Evolutionary conservation across 768 basidiomycete genomes (phyloP), one percentile per base, ranked within the genome.

Genomic region (Panus rudis): DNA sequence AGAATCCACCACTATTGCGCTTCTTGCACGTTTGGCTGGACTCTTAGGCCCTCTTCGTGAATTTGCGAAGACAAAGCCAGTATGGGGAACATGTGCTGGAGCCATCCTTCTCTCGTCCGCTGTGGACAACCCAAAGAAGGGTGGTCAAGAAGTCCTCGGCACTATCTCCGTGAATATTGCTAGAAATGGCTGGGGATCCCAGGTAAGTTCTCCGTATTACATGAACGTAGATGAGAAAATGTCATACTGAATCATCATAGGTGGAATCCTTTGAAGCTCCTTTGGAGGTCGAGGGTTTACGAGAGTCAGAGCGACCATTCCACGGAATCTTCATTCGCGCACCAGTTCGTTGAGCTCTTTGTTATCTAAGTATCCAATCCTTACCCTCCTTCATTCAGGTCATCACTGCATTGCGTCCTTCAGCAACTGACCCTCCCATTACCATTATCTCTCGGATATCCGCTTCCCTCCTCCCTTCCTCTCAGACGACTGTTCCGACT

Each of bases 61-160:
- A 27, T 93, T 92, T 50, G 69, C 81, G n/a, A 68, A 68, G 50
- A 60, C 55, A 1, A 90, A 84, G 57, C 81, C 90, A 0, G 77
- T 92, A 2, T 98, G 92, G 92, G 93, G 93, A 3, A 96, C 92
- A 0, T 98, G 93, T 62, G 93, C 93, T 0, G 93, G 94, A 10
- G 92, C 92, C 30, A 96, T 97, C 41, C 68, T 97, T 16, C 75
- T 97, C 35, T 76, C 92, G 2, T 72, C 82, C 49, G 65, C 71
- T 11, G 76, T 90, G 3, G 77, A 82, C 33, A 83, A 84, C 33
- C 76, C 81, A 3, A 92, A 91, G 68, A 82, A 80, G 54, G 88
- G 86, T 23, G 91, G 91, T 1, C 92, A 94, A 60, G 87, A 92
- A 52, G 71, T 92, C 12, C 65, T 94, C 10, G 81, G 81, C 23